A percentile compares a stretch with the other conserved stretches of the same genome.
Conservation (phyloP, 495 filamentous ascomycete species). For the Sordaria brevicollis region DNA sequence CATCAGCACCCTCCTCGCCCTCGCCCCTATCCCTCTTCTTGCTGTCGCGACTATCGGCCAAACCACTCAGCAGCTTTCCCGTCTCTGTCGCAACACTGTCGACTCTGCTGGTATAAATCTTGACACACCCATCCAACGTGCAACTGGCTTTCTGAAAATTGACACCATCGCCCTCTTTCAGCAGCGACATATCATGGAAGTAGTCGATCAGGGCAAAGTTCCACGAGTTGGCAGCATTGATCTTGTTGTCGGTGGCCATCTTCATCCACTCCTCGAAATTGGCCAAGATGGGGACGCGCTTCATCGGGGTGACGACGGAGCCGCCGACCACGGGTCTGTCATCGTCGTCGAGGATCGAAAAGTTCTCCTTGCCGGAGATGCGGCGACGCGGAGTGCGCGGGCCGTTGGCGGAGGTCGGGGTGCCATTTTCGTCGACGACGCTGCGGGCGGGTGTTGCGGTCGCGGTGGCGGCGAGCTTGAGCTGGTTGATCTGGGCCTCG, state of each 20-base stretch:
- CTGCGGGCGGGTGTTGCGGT: slow-evolving; percentile 61
- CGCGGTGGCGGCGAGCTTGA: slow-evolving; percentile 65
- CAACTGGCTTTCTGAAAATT: slow-evolving; percentile 99
- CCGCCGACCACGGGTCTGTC: slow-evolving; percentile 49
- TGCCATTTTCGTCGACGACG: slow-evolving; percentile 44
- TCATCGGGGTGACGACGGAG: slow-evolving; percentile 82
- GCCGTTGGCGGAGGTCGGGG: slow-evolving; percentile 35
- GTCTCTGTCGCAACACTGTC: slow-evolving; percentile 98
- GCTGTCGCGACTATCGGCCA: slow-evolving; percentile 82
- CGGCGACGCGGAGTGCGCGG: slow-evolving; percentile 49
- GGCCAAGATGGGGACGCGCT: slow-evolving; percentile 87
- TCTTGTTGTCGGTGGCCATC: slow-evolving; percentile 99
- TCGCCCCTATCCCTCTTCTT: slow-evolving; percentile 51
- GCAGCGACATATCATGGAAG: slow-evolving; percentile 96
- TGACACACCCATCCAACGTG: slow-evolving; percentile 95
- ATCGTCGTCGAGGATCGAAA: slow-evolving; percentile 41
- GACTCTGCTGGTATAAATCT: slow-evolving; percentile 97
- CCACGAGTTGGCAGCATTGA: slow-evolving; percentile 98
- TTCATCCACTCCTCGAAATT: slow-evolving; percentile 99
- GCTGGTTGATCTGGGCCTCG: slow-evolving; percentile 82
- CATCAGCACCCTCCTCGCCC: slow-evolving; percentile 55
- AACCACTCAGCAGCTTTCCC: slow-evolving; percentile 84
- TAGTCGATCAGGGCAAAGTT: slow-evolving; percentile 99
- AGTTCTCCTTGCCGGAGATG: slow-evolving; percentile 44
- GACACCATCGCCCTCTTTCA: slow-evolving; percentile 92